Conservation (phyloP, 192 early-diverging fungal genomes). For the Ramicandelaber brevisporus region DNA sequence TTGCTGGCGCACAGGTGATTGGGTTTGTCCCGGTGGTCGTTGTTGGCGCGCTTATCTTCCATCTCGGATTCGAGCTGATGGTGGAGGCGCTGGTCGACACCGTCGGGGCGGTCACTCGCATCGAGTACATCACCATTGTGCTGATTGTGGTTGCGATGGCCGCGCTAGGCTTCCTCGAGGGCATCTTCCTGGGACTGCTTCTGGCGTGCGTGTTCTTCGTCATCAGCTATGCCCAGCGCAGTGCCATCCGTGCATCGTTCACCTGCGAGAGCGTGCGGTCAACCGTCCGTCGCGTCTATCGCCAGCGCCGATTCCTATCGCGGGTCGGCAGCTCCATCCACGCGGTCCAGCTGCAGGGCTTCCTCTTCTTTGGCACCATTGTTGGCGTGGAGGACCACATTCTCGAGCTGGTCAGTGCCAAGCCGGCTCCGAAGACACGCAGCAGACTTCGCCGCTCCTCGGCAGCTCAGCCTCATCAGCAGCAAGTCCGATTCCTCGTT, state of each 20-base stretch:
- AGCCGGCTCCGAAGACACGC: too few species aligned
- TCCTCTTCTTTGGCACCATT: constrained; percentile 93
- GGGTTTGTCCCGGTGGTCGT: constrained; percentile 84
- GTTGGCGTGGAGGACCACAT: constrained; percentile 53
- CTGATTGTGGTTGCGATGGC: constrained; percentile 75
- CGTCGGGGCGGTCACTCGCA: constrained; percentile 46
- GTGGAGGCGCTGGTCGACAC: constrained; percentile 82
- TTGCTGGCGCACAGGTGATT: constrained; percentile 65
- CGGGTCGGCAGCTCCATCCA: constrained; percentile 65
- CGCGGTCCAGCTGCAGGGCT: constrained; percentile 74
- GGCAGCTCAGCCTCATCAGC: constrained; percentile 34
- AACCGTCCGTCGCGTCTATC: constrained; percentile 66
- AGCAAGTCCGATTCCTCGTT: constrained; percentile 70
- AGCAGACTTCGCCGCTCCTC: constrained; percentile 32
- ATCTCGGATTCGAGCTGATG: constrained; percentile 78
- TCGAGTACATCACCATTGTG: constrained; percentile 79
- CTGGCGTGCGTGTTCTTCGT: constrained; percentile 92
- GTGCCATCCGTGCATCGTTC: constrained; percentile 34
- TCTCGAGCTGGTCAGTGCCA: constrained; percentile 28
- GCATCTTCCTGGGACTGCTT: constrained; percentile 78
- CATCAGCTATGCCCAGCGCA: constrained; percentile 34
- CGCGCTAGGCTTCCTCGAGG: constrained; percentile 83
- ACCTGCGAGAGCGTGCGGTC: constrained; percentile 44
- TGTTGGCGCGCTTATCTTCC: constrained; percentile 87
- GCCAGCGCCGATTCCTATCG: constrained; percentile 68